These are phyloP conservation scores for Trichosporon ovoides DNA, from an alignment of 1,284 basidiomycete species.

Conservation along the genomic window DNA sequence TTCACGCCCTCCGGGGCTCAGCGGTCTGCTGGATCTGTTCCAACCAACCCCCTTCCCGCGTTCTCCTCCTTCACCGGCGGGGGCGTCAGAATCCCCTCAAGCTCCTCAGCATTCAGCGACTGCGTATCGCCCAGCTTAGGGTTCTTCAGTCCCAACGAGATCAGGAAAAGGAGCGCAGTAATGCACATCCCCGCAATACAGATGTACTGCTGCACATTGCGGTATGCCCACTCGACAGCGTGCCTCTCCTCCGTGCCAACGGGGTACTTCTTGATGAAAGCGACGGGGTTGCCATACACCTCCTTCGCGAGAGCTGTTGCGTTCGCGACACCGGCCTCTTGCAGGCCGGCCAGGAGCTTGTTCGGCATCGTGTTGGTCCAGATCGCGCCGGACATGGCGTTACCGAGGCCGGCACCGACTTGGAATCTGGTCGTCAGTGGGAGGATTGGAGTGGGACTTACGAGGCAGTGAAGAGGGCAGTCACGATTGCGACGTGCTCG, in stretches of 20 bases:
- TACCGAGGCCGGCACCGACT: conserved; percentile 43
- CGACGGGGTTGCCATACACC: conserved; percentile 38
- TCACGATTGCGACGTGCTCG: conserved; percentile 43
- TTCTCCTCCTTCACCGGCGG: too few species aligned
- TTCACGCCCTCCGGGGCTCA: too few species aligned
- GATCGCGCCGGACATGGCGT: conserved; percentile 46
- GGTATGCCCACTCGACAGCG: conserved; percentile 35
- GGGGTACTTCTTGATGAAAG: conserved; percentile 32
- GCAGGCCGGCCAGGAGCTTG: conserved; percentile 9
- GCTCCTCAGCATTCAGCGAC: conserved; percentile 30
- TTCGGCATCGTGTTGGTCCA: conserved; percentile 31
- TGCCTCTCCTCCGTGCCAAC: conserved; percentile 37
- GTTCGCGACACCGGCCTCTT: not conserved
- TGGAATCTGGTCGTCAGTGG: conserved; percentile 12
- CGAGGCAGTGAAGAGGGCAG: conserved; percentile 42
- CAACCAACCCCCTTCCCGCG: too few species aligned
- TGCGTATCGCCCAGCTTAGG: not conserved
- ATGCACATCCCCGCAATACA: conserved; percentile 33
- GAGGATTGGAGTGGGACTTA: not conserved
- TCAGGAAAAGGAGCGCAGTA: conserved; percentile 19
- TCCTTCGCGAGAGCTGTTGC: not conserved
- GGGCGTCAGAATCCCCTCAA: too few species aligned
- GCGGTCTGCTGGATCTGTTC: too few species aligned
- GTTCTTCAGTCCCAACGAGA: conserved; percentile 18
- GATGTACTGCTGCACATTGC: conserved; percentile 27